phyloP scores from a whole-genome alignment of 495 filamentous ascomycete species.

The Viridothelium virens region DNA sequence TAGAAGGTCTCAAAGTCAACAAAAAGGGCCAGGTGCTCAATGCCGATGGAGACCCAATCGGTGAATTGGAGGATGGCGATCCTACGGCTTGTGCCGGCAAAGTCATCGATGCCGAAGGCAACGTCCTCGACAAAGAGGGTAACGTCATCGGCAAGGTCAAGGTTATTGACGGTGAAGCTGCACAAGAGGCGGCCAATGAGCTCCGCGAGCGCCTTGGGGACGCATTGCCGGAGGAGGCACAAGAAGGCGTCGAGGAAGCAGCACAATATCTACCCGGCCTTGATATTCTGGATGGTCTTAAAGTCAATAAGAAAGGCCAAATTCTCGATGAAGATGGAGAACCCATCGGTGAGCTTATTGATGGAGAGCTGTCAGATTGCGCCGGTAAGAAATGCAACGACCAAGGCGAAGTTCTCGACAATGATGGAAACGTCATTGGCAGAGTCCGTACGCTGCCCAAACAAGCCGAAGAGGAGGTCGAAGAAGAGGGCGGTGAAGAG shows the following conservation, averaged over 20 bases:
- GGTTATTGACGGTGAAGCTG: constrained; percentile 45
- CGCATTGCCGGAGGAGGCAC: constrained; percentile 25
- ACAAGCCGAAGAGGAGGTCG: constrained; percentile 25
- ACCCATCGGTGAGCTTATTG: constrained; percentile 42
- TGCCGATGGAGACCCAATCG: constrained; percentile 46
- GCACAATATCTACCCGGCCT: constrained; percentile 30
- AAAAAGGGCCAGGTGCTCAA: constrained; percentile 51
- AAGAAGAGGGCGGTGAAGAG: constrained; percentile 32
- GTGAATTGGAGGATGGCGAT: constrained; percentile 45
- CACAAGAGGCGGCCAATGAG: constrained; percentile 42
- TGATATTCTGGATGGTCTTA: constrained; percentile 38
- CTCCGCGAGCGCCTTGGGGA: constrained; percentile 44
- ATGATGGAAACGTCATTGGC: constrained; percentile 39
- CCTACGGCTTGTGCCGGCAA: constrained; percentile 42
- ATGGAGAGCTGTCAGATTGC: constrained; percentile 42
- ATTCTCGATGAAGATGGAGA: constrained; percentile 47
- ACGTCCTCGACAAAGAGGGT: constrained; percentile 45
- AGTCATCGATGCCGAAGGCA: constrained; percentile 44
- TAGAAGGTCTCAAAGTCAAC: constrained; percentile 47
- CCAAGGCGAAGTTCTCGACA: constrained; percentile 45
- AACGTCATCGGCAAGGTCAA: constrained; percentile 45
- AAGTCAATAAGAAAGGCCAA: constrained; percentile 42
- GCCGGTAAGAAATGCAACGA: constrained; percentile 48
- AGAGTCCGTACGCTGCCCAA: constrained; percentile 31
- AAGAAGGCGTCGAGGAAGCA: constrained; percentile 25